Evolutionary conservation across 768 basidiomycete genomes (phyloP).

Genomic region (Amanita jacksonii): DNA sequence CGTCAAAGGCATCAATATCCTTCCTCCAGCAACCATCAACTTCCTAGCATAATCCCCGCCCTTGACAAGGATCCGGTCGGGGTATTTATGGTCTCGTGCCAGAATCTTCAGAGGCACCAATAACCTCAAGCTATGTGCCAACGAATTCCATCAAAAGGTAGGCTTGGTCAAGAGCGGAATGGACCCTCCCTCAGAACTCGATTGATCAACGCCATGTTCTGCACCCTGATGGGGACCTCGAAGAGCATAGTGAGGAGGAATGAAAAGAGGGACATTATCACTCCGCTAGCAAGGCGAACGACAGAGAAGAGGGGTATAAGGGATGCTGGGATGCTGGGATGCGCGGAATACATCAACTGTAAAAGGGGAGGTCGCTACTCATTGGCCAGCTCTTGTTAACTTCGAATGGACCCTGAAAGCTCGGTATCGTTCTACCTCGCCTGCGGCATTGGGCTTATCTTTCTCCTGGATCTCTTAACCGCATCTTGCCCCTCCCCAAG

Average conservation of each 20-base stretch:
- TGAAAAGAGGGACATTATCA: conserved; percentile 89
- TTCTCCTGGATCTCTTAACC: conserved; percentile 25
- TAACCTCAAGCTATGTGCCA: conserved; percentile 72
- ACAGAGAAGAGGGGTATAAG: conserved; percentile 61
- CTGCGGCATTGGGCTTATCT: conserved; percentile 1
- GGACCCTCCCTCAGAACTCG: conserved; percentile 59
- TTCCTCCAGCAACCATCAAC: conserved; percentile 63
- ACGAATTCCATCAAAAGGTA: conserved; percentile 73
- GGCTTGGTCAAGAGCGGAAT: conserved; percentile 70
- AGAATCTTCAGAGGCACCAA: conserved; percentile 50
- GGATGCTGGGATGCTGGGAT: conserved; percentile 71
- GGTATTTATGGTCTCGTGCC: conserved; percentile 79
- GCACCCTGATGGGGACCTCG: conserved; percentile 63
- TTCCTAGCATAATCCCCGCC: conserved; percentile 83
- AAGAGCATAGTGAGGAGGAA: conserved; percentile 76
- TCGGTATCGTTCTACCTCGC: conserved; percentile 18
- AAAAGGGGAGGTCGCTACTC: conserved; percentile 23
- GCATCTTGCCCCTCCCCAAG: conserved; percentile 38
- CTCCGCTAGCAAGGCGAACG: conserved; percentile 63
- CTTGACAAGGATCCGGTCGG: conserved; percentile 81
- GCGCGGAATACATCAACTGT: conserved; percentile 42
- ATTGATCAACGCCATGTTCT: conserved; percentile 54
- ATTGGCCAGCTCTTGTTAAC: not conserved
- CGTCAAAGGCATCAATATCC: too few relatives aligned
- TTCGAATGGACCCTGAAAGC: conserved; percentile 17